A percentile compares a stretch with the other conserved stretches of the same genome.
These are phyloP conservation scores for Pulveroboletus frians DNA, from an alignment of 768 basidiomycete species.

Conservation along the genomic window DNA sequence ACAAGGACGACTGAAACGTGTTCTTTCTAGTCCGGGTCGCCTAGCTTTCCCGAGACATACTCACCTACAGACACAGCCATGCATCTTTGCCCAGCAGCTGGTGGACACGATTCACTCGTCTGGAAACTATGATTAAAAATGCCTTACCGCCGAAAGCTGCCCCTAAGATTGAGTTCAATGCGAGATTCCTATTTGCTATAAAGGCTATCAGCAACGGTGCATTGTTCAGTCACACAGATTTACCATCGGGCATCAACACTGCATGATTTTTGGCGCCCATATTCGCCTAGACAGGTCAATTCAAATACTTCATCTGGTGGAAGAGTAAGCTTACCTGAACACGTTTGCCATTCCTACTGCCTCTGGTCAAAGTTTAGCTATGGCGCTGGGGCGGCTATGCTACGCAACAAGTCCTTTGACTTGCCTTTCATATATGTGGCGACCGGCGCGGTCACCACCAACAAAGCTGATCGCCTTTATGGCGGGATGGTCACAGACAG, in stretches of 20 bases:
- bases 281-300: constrained; percentile 44
- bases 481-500: constrained; percentile 85
- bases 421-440: constrained; percentile 87
- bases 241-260: constrained; percentile 90
- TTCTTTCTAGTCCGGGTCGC: not conserved
- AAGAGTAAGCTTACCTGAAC: constrained; percentile 53
- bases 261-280: constrained; percentile 98
- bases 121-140: constrained; percentile 16
- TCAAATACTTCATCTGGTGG: not conserved
- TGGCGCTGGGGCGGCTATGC: not conserved
- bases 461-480: constrained; percentile 98
- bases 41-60: constrained; percentile 15
- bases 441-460: constrained; percentile 88
- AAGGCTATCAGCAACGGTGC: not conserved
- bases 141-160: constrained; percentile 83
- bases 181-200: constrained; percentile 84
- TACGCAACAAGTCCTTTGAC: constrained; percentile 1
- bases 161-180: constrained; percentile 87
- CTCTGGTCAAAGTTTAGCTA: constrained; percentile 40
- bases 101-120: constrained; percentile 19
- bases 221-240: constrained; percentile 13
- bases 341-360: constrained; percentile 81
- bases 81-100: constrained; percentile 94
- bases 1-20: constrained; percentile 62
- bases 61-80: constrained; percentile 92